These are phyloP conservation scores for Calonectria ilicicola DNA, from an alignment of 2,329 filamentous ascomycete genomes.

Conservation along the genomic window DNA sequence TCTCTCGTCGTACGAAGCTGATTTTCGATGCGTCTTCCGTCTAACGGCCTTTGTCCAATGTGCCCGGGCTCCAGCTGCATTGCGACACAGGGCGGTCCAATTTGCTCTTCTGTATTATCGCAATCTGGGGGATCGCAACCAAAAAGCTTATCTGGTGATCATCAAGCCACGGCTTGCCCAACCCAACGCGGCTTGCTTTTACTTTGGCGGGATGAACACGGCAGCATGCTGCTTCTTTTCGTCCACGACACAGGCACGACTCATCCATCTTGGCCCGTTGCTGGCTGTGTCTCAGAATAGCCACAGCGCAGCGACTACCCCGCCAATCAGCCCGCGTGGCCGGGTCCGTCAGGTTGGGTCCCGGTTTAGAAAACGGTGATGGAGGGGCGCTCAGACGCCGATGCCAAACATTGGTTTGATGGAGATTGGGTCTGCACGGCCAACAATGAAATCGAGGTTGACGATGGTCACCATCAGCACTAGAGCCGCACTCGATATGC, in stretches of 20 bases:
- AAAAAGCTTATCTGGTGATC: conserved; percentile 17
- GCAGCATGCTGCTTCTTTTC: conserved; percentile 15
- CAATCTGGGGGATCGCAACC: conserved; percentile 13
- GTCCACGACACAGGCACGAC: not conserved
- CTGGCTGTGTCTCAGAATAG: conserved; percentile 7
- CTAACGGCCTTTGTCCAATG: conserved; percentile 29
- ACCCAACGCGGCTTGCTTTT: not conserved
- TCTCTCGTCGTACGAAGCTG: conserved; percentile 39
- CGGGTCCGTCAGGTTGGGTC: not conserved
- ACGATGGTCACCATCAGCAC: not conserved
- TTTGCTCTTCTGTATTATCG: not conserved
- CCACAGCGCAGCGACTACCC: conserved; percentile 3
- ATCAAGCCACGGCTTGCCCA: conserved; percentile 6
- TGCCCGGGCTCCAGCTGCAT: not conserved
- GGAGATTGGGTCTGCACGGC: conserved; percentile 20
- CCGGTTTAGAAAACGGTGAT: conserved; percentile 3
- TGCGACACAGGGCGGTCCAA: not conserved
- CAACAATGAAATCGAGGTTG: not conserved
- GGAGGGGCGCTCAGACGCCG: not conserved
- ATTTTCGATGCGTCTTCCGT: conserved; percentile 29
- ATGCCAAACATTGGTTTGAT: conserved; percentile 15
- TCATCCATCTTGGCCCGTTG: not conserved
- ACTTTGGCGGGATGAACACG: conserved; percentile 7
- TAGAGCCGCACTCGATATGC: conserved; percentile 1
- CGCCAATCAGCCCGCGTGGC: conserved; percentile 10